phyloP scores from a whole-genome alignment of 208 protist species.

The Leishmania martiniquensis region DNA sequence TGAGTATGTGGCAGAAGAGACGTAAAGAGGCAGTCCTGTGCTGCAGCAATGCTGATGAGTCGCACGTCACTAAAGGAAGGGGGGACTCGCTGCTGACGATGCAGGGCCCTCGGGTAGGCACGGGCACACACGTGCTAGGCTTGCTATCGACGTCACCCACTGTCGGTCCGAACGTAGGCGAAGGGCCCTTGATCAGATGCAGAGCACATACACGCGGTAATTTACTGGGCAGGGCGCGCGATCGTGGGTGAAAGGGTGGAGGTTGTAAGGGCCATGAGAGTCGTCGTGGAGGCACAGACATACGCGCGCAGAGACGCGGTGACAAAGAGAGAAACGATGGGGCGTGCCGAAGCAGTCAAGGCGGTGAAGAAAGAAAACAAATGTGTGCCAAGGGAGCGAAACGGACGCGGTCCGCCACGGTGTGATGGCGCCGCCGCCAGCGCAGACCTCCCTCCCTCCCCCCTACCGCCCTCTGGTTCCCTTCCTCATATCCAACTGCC shows the following conservation, averaged over 20 bases:
- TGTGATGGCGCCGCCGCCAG: neutral
- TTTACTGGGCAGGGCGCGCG: neutral
- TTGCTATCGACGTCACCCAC: neutral
- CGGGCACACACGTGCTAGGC: neutral
- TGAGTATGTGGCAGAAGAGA: neutral
- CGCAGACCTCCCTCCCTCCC: neutral
- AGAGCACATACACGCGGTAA: neutral
- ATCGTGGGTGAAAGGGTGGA: neutral
- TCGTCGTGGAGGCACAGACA: neutral
- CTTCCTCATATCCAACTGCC: too few species aligned
- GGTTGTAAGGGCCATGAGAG: neutral
- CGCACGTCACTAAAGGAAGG: neutral
- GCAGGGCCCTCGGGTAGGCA: neutral
- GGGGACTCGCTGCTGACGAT: neutral
- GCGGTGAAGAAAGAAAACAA: too few species aligned
- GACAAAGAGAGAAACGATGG: neutral
- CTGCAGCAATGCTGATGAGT: neutral
- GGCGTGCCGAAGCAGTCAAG: neutral
- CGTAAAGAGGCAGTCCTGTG: neutral
- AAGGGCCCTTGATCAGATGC: neutral
- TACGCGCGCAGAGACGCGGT: neutral
- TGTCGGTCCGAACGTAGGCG: neutral
- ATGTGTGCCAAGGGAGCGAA: neutral
- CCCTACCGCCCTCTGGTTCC: too few species aligned
- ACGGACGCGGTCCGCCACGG: neutral